These are phyloP conservation scores for Aspergillus alliaceus DNA, from an alignment of 2,329 filamentous ascomycete species.

Conservation along the genomic window DNA sequence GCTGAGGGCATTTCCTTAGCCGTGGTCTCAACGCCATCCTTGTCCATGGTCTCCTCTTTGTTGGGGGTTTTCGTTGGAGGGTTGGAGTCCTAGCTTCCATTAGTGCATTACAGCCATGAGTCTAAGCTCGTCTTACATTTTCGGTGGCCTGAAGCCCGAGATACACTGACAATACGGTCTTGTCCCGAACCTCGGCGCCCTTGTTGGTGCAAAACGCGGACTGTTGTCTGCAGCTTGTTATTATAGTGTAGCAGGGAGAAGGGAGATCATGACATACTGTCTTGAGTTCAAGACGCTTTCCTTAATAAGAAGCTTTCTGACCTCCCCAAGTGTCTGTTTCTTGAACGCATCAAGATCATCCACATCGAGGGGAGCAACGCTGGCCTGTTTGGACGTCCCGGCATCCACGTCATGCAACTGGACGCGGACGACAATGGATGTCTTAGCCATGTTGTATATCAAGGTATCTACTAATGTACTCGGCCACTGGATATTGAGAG, in stretches of 20 bases:
- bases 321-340: background rate
- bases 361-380: background rate
- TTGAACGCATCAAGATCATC: background rate
- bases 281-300: background rate
- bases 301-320: background rate
- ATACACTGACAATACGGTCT: background rate
- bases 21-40: no score
- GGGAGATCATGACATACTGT: background rate
- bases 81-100: no score
- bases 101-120: no score
- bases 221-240: background rate
- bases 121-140: no score
- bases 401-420: background rate
- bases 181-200: background rate
- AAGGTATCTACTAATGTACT: background rate
- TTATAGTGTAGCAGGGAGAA: background rate
- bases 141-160: background rate
- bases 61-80: no score
- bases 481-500: background rate
- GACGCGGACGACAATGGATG: background rate
- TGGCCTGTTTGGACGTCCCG: background rate
- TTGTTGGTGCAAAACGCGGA: background rate
- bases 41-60: no score
- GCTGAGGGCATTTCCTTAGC: no score
- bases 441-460: background rate